These are phyloP conservation scores for Suhomyces anneliseae DNA, from an alignment of 1,139 yeast species.

Conservation along the genomic window DNA sequence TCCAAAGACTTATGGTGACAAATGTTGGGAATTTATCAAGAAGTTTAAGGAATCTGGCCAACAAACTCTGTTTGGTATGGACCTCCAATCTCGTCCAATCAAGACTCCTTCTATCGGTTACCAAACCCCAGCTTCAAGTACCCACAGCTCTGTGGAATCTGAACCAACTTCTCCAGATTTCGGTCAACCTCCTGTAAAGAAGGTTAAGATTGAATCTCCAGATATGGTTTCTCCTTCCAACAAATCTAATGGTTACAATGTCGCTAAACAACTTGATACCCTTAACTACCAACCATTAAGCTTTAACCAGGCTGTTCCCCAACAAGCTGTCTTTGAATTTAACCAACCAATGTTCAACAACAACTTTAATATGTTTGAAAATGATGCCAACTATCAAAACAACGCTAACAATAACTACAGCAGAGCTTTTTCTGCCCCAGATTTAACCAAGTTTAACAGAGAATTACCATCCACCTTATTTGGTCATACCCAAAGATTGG, in stretches of 20 bases:
- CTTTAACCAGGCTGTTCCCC: slow-evolving; percentile 11
- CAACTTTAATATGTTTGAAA: slow-evolving; percentile 18
- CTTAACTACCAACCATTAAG: not conserved
- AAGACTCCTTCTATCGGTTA: slow-evolving; percentile 9
- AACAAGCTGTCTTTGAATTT: slow-evolving; percentile 16
- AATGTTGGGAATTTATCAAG: slow-evolving; percentile 72
- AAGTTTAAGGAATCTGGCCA: slow-evolving; percentile 14
- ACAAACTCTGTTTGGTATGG: not conserved
- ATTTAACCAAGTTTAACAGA: slow-evolving; percentile 19
- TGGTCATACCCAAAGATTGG: slow-evolving; percentile 9
- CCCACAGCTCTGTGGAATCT: slow-evolving; percentile 7
- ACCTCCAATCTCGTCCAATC: slow-evolving; percentile 1
- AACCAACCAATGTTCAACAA: slow-evolving; percentile 13
- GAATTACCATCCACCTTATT: slow-evolving; percentile 9
- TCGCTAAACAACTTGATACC: slow-evolving; percentile 2
- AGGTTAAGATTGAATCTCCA: slow-evolving; percentile 15
- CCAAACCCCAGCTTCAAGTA: slow-evolving; percentile 15
- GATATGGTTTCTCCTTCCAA: slow-evolving; percentile 8
- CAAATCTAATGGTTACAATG: slow-evolving; percentile 6
- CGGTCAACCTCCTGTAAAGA: slow-evolving; percentile 14
- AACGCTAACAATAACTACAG: slow-evolving; percentile 2
- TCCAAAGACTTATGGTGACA: slow-evolving; percentile 87
- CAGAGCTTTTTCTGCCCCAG: slow-evolving; percentile 32
- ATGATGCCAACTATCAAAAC: not conserved
- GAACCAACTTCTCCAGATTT: slow-evolving; percentile 17